Base-by-base conservation (phyloP, 2,329 filamentous ascomycete species). In the Colletotrichum karsti region DNA sequence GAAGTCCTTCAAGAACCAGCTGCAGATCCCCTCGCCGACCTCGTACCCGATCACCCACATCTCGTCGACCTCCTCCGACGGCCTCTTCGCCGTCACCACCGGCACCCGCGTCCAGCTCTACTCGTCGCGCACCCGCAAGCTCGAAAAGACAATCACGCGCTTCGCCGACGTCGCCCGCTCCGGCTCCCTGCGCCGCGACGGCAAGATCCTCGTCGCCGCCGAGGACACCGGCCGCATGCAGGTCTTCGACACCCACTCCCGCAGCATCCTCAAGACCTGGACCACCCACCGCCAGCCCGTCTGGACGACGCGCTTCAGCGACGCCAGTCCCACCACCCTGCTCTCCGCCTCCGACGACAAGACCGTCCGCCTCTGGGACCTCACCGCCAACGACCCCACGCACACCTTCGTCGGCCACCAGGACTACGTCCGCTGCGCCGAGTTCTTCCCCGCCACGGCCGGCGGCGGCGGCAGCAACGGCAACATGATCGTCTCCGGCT, bases 201-300 rank as follows among this genome's bases (percentile, higher is more conserved):
- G 95, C 42, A 89, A 94, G 69, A 92, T 99, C 64, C 82, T 99
- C 73, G 92, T 97, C 37, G 94, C 95, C 33, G 95, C 95, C 74
- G 95, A 98, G 73, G 95, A 98, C 77, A 92, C 90, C 42, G 97
- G 97, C 64, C 91, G 92, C 70, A 93, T 99, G 72, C 97, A 99
- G 81, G 94, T 98, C 12, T 99, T 98, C 77, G 96, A 99, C 76
- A 90, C 97, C 57, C 91, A 77, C 48, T 95, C 94, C 64, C 88
- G 96, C 71, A 94, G 94, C 4, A 97, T 99, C 72, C 83, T 99
- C 74, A 95, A 96, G 84, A 98, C 95, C 57, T 99, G 96, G 95
- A 90, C 91, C 71, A 90, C 95, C 73, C 95, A 98, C 83, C 95
- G 94, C 82, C 95, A 97, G 85, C 93, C 96, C 13, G 93, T 97